Base-by-base conservation (phyloP, 2,329 filamentous ascomycete species). In the Orbilia ellipsospora region DNA sequence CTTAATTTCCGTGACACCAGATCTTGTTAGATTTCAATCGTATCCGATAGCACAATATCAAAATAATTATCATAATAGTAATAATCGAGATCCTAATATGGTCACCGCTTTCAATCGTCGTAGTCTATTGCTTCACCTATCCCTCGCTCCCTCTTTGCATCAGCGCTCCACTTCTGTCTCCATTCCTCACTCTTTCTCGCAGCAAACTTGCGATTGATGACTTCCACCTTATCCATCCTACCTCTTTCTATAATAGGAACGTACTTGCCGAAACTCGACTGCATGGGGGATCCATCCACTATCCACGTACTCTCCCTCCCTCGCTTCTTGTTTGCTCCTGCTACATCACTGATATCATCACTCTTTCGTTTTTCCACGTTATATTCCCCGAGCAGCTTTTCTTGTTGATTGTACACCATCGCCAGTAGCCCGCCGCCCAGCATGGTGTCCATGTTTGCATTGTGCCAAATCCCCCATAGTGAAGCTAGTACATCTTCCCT, bases 371-470 rank as follows among this genome's bases (percentile, higher is more conserved):
- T 36, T 36, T 77, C 56, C 4, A 15, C 18, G 10, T 44, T 16
- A 8, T 5, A 28, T 13, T 77, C 77, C 59, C 78, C 74, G 40
- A 40, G 3, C 23, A 28, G 51, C 15, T 10, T 50, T 28, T 66
- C 56, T 2, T 84, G 84, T 67, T 84, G 81, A 7, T 44, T 77
- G 3, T 87, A 84, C 16, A 86, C 84, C 57, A 90, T 83, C 79
- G 92, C 88, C 73, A 98, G 84, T 60, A 99, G 83, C 78, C 89
- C 88, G 73, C 88, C 89, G 0, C 92, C 89, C 67, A 99, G 85
- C 62, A 96, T 84, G 85, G 98, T 95, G 80, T 98, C 93, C 78
- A 98, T 92, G 85, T 97, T 97, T 64, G 88, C 86, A 80, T 89
- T 88, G 73, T 92, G 88, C 94, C 95, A 99, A 20, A 89, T 84